Evolutionary conservation across 1,284 basidiomycete genomes (phyloP), one percentile per base, ranked within the genome.

Genomic region (Cryptococcus sp.): DNA sequence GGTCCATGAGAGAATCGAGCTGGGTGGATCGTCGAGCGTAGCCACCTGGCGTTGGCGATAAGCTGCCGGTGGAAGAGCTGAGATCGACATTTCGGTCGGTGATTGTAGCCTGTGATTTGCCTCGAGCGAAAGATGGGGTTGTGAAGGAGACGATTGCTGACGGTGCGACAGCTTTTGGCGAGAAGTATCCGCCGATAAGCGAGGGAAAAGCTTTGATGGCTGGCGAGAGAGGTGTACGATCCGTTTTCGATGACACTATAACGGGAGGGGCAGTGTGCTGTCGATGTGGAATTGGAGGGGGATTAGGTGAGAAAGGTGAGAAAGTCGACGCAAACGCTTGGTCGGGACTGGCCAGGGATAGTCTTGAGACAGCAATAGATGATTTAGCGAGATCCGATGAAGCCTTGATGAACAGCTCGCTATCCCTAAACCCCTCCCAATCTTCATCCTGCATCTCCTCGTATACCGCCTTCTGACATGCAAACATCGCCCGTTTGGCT

Each of bases 371-470:
- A 26, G 9, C 26, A 9, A 25, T 10, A 16, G 22, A 24, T 25
- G 18, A 5, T 41, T 38, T 28, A 48, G 24, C 34, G 81, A 85
- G 76, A 63, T 97, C 89, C 2, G 84, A 81, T 2, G 86, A 76
- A 0, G 89, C 90, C 47, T 89, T 85, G 73, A 91, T 86, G 82
- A 87, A 97, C 9, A 97, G 78, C 59, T 93, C 89, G 33, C 87
- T 90, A 52, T 81, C 77, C 60, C 84, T 81, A 67, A 98, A 97
- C 6, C 83, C 82, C 40, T 86, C 83, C 70, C 93, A 95, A 67
- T 95, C 91, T 46, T 87, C 85, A 58, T 93, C 85, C 58, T 87
- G 84, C 87, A 97, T 93, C 46, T 86, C 82, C 25, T 82, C 79
- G 62, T 93, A 87, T 1, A 93, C 82, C 57, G 92, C 86, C 50